Base-by-base conservation (phyloP, 2,329 filamentous ascomycete genomes). In the Lecanicillium sp. region DNA sequence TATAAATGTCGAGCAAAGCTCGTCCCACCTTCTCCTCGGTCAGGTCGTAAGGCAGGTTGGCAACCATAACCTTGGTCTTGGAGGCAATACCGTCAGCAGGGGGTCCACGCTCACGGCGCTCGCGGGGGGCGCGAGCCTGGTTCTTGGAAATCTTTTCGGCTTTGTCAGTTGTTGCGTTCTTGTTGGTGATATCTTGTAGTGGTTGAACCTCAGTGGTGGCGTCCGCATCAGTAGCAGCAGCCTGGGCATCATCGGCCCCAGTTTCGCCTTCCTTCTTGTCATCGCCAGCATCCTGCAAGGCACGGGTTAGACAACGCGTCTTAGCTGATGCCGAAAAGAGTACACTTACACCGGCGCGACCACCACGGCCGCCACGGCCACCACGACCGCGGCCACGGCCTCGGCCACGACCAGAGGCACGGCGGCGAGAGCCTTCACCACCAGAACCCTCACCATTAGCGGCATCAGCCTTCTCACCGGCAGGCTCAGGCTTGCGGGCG, bases 21-120 rank as follows among this genome's bases (percentile, higher is more conserved):
- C 30, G 17, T 13, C 74, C 51, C 68, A 94, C 90, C 80, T 90
- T 94, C 58, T 96, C 89, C 73, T 98, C 92, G 55, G 83, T 90
- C 64, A 96, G 78, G 70, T 98, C 90, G 61, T 98, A 98, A 38
- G 92, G 92, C 47, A 98, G 80, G 75, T 98, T 98, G 59, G 92
- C 92, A 58, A 98, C 92, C 92, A 98, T 98, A 69, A 98, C 87
- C 84, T 98, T 98, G 67, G 85, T 96, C 83, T 95, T 95, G 67
- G 90, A 96, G 50, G 92, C 83, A 58, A 98, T 86, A 53, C 92
- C 92, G 62, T 98, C 90, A 65, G 94, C 90, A 44, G 92, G 92
- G 49, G 92, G 92, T 48, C 92, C 92, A 64, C 92, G 89, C 78
- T 95, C 75, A 53, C 78, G 73, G 55, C 75, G 73, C 69, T 79